phyloP scores from a whole-genome alignment of 1,284 basidiomycete species.

The Boletus coffeatus region DNA sequence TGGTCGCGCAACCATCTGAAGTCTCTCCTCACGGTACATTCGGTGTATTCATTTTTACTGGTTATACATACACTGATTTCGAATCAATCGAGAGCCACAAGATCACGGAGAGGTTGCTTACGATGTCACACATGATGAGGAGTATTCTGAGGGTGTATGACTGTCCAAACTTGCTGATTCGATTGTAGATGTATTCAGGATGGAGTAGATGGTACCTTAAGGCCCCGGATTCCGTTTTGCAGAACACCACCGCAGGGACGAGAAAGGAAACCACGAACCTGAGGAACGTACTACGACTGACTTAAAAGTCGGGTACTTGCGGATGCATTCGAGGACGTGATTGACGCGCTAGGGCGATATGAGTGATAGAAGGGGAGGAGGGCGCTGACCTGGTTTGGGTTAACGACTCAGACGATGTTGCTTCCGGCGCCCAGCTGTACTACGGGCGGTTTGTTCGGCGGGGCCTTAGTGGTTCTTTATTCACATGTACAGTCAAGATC shows the following conservation, averaged over 20 bases:
- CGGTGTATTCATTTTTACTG: no score
- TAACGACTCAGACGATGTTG: conserved; percentile 64
- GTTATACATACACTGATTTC: no score
- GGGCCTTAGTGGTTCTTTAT: background rate
- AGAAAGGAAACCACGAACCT: conserved; percentile 46
- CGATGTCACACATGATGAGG: conserved; percentile 89
- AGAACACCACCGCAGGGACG: background rate
- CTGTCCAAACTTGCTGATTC: conserved; percentile 79
- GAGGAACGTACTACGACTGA: conserved; percentile 91
- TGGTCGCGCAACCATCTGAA: no score
- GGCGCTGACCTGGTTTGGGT: conserved; percentile 24
- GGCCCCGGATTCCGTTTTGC: conserved; percentile 38
- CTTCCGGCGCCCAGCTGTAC: conserved; percentile 38
- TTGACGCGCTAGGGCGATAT: conserved; percentile 69
- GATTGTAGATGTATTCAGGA: conserved; percentile 43
- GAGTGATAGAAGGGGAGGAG: background rate
- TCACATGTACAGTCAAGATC: no score
- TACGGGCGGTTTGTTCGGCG: conserved; percentile 43
- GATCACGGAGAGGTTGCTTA: conserved; percentile 36
- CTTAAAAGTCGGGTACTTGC: conserved; percentile 92
- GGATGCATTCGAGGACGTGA: conserved; percentile 78
- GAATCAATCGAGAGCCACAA: conserved; percentile 1
- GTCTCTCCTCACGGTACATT: no score
- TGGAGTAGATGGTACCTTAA: conserved; percentile 86
- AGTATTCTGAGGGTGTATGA: conserved; percentile 84